phyloP scores from a whole-genome alignment of 73 alveolate genomes.

The Stentor roeselii region DNA sequence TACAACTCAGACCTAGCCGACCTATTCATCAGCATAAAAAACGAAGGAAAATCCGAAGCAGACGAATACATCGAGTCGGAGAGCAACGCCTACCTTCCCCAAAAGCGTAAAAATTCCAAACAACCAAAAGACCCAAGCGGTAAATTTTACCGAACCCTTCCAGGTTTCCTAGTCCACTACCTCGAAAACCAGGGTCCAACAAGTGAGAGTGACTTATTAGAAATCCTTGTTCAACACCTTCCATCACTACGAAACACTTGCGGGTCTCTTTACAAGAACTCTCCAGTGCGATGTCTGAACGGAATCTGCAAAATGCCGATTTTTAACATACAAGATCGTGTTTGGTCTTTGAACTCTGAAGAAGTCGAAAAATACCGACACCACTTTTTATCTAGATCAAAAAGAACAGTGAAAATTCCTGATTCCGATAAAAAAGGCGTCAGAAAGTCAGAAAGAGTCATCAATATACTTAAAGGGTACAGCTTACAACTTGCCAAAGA shows the following conservation, averaged over 20 bases:
- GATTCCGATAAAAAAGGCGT: neutral
- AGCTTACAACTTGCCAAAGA: neutral
- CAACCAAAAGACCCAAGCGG: slow-evolving; percentile 21
- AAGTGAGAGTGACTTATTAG: neutral
- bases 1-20: neutral
- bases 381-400: neutral
- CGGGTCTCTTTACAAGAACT: neutral
- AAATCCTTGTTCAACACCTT: neutral
- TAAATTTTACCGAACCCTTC: neutral
- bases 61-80: neutral
- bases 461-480: neutral
- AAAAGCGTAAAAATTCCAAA: neutral
- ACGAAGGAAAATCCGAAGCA: neutral
- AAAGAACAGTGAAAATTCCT: neutral
- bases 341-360: neutral
- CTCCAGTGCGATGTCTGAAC: neutral
- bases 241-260: neutral
- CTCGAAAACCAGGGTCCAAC: slow-evolving; percentile 10
- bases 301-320: slow-evolving; percentile 9
- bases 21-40: neutral
- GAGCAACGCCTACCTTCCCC: neutral
- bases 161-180: neutral
- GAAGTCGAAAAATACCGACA: slow-evolving; percentile 1
- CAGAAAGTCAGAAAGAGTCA: slow-evolving; percentile 6
- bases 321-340: neutral